Evolutionary conservation across 1,139 yeast genomes (phyloP), one percentile per base, ranked within the genome.

Genomic region (Scheffersomyces illinoinensis): DNA sequence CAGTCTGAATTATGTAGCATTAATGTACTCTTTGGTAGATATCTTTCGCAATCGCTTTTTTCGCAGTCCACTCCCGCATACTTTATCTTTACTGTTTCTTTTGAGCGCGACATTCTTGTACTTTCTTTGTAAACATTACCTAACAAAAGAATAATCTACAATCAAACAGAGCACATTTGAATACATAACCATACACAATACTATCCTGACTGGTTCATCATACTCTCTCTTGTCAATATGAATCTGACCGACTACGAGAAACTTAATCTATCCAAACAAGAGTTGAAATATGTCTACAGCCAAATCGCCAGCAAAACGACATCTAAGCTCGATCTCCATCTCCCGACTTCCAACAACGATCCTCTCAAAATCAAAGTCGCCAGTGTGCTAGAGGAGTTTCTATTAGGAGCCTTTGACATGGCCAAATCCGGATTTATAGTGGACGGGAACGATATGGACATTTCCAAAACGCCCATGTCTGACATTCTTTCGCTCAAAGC

Each of bases 371-470:
- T 72, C 53, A 78, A 78, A 61, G 85, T 85, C 5, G 76, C 82
- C 50, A 65, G 73, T 53, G 71, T 75, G 18, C 74, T 86, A 20
- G 81, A 79, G 57, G 78, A 78, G 57, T 82, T 77, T 62, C 66
- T 87, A 5, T 68, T 77, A 54, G 81, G 79, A 12, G 77, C 82
- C 52, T 85, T 87, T 65, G 89, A 86, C 54, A 68, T 79, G 75
- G 79, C 88, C 48, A 77, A 81, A 57, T 71, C 78, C 59, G 83
- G 86, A 2, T 66, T 88, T 61, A 73, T 81, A 2, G 77, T 88
- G 8, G 88, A 85, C 64, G 87, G 85, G 1, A 58, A 71, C 17
- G 78, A 76, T 56, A 65, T 75, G 62, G 61, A 57, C 48, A 57
- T 59, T 21, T 49, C 59, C 57, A 60, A 12, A 60, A 64, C 48